Percentiles rank a stretch among this genome's conserved stretches.
phyloP scores from a whole-genome alignment of 805 yeast species.

The Ogataea neopini region DNA sequence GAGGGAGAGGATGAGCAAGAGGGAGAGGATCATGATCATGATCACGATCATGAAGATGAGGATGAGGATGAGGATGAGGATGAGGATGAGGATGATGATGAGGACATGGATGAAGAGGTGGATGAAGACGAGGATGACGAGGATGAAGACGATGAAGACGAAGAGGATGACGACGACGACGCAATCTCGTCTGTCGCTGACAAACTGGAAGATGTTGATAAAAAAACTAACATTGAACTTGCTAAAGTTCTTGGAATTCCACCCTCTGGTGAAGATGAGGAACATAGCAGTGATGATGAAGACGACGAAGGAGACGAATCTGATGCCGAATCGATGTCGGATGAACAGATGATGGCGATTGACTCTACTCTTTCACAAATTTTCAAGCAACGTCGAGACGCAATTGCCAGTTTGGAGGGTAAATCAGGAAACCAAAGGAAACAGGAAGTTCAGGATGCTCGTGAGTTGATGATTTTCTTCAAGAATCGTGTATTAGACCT shows the following conservation, averaged over 20 bases:
- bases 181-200: background rate
- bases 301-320: conserved; percentile 49
- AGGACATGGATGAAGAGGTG: conserved; percentile 34
- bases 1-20: conserved; percentile 48
- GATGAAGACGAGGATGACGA: conserved; percentile 26
- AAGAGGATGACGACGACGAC: conserved; percentile 8
- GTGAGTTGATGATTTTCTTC: conserved; percentile 74
- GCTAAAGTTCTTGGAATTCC: conserved; percentile 75
- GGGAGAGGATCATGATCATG: conserved; percentile 35
- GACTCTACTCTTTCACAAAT: conserved; percentile 82
- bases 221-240: conserved; percentile 58
- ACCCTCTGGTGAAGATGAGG: conserved; percentile 37
- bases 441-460: conserved; percentile 73
- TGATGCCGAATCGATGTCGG: conserved; percentile 86
- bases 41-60: conserved; percentile 36
- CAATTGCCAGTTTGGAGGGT: conserved; percentile 47
- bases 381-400: conserved; percentile 78
- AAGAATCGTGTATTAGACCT: conserved; percentile 79
- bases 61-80: conserved; percentile 38
- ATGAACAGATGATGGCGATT: conserved; percentile 93
- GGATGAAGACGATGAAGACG: conserved; percentile 11
- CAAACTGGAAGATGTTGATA: conserved; percentile 36
- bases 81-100: conserved; percentile 49
- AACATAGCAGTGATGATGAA: conserved; percentile 27
- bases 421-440: conserved; percentile 67